phyloP scores from a whole-genome alignment of 495 filamentous ascomycete genomes.

The Talaromyces ruber region DNA sequence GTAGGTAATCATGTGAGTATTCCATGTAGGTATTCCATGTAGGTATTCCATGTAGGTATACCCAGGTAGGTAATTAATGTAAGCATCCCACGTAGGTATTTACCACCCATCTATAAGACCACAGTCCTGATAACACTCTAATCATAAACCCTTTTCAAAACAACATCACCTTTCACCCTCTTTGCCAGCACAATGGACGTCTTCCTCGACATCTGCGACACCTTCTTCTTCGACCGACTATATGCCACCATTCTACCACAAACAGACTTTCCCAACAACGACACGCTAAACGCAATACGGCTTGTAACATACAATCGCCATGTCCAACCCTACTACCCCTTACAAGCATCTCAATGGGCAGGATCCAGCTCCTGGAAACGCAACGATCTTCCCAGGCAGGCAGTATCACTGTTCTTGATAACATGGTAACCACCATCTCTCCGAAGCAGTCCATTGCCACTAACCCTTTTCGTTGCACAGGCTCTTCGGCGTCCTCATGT shows the following conservation, averaged over 20 bases:
- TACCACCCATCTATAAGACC: conserved; percentile 8
- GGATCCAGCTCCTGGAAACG: conserved; percentile 59
- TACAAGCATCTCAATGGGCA: conserved; percentile 55
- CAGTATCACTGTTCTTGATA: conserved; percentile 56
- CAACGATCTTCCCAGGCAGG: conserved; percentile 59
- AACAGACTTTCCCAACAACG: conserved; percentile 10
- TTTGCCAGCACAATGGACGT: conserved; percentile 56
- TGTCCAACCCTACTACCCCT: conserved; percentile 47
- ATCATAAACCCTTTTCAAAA: not conserved
- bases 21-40: not conserved
- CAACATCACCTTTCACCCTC: not conserved
- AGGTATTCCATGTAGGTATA: conserved; percentile 13
- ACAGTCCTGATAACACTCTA: not conserved
- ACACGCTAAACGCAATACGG: not conserved
- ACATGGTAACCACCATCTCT: conserved; percentile 48
- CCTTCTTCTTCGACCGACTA: conserved; percentile 57
- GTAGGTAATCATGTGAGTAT: not conserved
- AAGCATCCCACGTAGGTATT: conserved; percentile 7
- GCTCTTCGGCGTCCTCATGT: conserved; percentile 59
- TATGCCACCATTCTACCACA: conserved; percentile 58
- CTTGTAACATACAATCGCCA: conserved; percentile 13
- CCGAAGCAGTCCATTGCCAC: not conserved
- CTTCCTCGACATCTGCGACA: conserved; percentile 65
- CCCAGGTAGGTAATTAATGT: conserved; percentile 5
- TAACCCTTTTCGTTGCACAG: conserved; percentile 23